Conservation (phyloP, 139 green algal species). For the Asterochloris erici region DNA sequence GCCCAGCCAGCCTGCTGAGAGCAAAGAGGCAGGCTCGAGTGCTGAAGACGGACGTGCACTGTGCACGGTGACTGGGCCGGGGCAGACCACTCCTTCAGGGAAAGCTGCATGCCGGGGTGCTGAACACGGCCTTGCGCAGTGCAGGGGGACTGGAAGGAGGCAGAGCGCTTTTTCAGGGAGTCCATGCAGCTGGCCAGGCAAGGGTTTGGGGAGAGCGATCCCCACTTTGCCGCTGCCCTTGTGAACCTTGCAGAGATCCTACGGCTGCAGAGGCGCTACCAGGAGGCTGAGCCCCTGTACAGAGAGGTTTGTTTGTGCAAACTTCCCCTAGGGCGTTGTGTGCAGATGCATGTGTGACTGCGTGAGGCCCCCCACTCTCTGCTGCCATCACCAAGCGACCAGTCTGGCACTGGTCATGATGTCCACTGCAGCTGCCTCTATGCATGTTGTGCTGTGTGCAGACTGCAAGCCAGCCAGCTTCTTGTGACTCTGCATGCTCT, state of each 20-base stretch:
- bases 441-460: not conserved
- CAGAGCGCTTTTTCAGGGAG: conserved; percentile 10
- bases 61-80: not conserved
- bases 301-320: not conserved
- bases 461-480: not conserved
- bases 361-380: not conserved
- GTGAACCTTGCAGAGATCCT: conserved; percentile 24
- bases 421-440: not conserved
- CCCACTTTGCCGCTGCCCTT: conserved; percentile 22
- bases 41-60: not conserved
- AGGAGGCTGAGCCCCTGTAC: conserved; percentile 18
- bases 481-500: not conserved
- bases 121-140: not conserved
- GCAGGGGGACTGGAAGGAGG: conserved; percentile 11
- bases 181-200: conserved; percentile 14
- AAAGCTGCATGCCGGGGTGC: not conserved
- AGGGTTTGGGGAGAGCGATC: conserved; percentile 20
- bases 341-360: not conserved
- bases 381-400: not conserved
- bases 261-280: not conserved
- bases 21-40: not conserved
- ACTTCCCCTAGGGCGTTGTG: not conserved
- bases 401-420: not conserved
- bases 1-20: not conserved
- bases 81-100: not conserved